Conservation (phyloP, 2,329 filamentous ascomycete species). For the Escovopsis weberi region DNA sequence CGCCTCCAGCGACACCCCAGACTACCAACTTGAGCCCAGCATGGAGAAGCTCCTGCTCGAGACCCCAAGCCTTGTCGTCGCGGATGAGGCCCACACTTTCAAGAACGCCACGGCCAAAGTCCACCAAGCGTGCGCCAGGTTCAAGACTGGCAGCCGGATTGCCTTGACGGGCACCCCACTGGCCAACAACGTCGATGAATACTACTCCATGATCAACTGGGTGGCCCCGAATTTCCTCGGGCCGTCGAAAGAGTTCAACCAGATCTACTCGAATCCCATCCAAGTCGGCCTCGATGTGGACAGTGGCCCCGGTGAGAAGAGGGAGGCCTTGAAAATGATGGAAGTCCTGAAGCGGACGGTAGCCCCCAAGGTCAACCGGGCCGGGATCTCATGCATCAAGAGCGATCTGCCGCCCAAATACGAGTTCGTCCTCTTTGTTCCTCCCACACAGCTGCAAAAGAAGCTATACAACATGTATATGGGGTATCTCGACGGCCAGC, state of each 20-base stretch:
- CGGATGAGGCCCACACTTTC: constrained; percentile 71
- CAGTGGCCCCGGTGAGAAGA: constrained; percentile 39
- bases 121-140: constrained; percentile 37
- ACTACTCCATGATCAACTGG: constrained; percentile 81
- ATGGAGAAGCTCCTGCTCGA: constrained; percentile 36
- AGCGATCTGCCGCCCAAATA: constrained; percentile 57
- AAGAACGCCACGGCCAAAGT: constrained; percentile 49
- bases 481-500: constrained; percentile 4
- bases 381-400: constrained; percentile 50
- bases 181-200: constrained; percentile 71
- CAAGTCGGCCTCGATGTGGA: constrained; percentile 54
- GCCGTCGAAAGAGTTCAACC: constrained; percentile 48
- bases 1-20: constrained; percentile 15
- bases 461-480: constrained; percentile 43
- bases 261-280: constrained; percentile 60
- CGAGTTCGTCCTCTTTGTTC: constrained; percentile 68
- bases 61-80: constrained; percentile 58
- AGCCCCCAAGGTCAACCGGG: constrained; percentile 63
- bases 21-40: background rate
- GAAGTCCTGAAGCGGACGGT: constrained; percentile 57
- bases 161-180: constrained; percentile 79
- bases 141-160: constrained; percentile 57
- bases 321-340: constrained; percentile 50
- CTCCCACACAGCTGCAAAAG: constrained; percentile 51
- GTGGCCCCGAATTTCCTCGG: constrained; percentile 69